phyloP scores from a whole-genome alignment of 202 grass and related monocot genomes.

The Digitaria exilis region DNA sequence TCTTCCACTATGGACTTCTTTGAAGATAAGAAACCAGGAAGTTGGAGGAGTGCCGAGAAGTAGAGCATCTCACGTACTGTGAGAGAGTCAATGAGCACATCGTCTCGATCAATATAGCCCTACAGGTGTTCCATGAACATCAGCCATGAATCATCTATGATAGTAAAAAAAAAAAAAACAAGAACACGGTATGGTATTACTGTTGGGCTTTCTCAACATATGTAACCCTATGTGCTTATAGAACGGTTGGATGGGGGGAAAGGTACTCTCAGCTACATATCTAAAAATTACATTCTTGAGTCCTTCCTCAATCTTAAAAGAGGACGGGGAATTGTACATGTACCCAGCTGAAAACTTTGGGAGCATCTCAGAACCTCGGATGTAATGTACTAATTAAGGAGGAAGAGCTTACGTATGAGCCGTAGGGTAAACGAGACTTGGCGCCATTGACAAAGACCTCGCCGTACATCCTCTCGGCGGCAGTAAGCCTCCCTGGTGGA shows the following conservation, averaged over 20 bases:
- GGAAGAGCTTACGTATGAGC: slow-evolving; percentile 72
- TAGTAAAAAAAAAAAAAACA: not conserved
- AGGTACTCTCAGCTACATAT: no score
- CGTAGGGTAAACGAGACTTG: slow-evolving; percentile 74
- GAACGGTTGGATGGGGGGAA: not conserved
- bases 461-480: slow-evolving; percentile 69
- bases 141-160: not conserved
- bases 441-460: slow-evolving; percentile 85
- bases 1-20: slow-evolving; percentile 78
- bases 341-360: not conserved
- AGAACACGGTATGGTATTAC: not conserved
- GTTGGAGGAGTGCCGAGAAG: slow-evolving; percentile 77
- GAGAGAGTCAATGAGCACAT: slow-evolving; percentile 85
- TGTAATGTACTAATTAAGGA: not conserved
- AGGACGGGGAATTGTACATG: not conserved
- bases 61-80: slow-evolving; percentile 94
- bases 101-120: slow-evolving; percentile 90
- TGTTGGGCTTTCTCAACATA: not conserved
- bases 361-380: no score
- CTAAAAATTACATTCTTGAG: not conserved
- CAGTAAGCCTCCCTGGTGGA: slow-evolving; percentile 56
- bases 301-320: not conserved
- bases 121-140: slow-evolving; percentile 37
- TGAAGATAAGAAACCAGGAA: slow-evolving; percentile 71
- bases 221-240: not conserved